These are phyloP conservation scores for Exophiala calicioides DNA, from an alignment of 2,329 filamentous ascomycete species.

Conservation along the genomic window DNA sequence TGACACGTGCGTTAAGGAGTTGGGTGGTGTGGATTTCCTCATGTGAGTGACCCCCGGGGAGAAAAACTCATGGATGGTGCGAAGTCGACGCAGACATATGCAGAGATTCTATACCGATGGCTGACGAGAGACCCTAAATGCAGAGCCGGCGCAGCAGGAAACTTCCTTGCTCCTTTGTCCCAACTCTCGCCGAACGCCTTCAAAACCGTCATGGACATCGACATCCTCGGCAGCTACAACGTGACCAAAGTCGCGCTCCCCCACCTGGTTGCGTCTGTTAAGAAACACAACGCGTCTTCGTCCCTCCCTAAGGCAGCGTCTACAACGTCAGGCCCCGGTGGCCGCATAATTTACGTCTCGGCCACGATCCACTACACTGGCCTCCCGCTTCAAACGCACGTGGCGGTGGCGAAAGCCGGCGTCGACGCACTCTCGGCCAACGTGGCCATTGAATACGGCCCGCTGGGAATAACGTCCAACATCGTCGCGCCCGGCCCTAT, in stretches of 20 bases:
- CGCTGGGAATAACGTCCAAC: constrained; percentile 82
- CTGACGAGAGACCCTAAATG: not conserved
- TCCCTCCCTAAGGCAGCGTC: constrained; percentile 46
- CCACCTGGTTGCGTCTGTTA: constrained; percentile 73
- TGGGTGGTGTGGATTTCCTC: constrained; percentile 87
- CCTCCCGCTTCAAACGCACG: constrained; percentile 81
- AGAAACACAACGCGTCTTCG: constrained; percentile 61
- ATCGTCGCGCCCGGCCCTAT: constrained; percentile 88
- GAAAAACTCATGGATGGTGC: too few relatives aligned
- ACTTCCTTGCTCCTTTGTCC: constrained; percentile 85
- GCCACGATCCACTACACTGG: constrained; percentile 91
- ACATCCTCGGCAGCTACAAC: constrained; percentile 90
- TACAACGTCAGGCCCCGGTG: constrained; percentile 60
- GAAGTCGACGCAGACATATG: too few relatives aligned
- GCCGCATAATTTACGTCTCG: constrained; percentile 85
- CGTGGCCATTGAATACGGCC: constrained; percentile 86
- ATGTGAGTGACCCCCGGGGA: constrained; percentile 63
- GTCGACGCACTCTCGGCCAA: constrained; percentile 81
- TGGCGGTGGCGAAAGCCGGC: constrained; percentile 86
- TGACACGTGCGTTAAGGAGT: constrained; percentile 74
- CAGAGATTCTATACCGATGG: too few relatives aligned
- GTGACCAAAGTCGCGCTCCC: constrained; percentile 90
- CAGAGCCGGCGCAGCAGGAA: constrained; percentile 90
- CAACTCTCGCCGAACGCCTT: constrained; percentile 86
- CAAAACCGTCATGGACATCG: constrained; percentile 94